phyloP scores from a whole-genome alignment of 2,329 filamentous ascomycete species.

The Aspergillus phoenicis region DNA sequence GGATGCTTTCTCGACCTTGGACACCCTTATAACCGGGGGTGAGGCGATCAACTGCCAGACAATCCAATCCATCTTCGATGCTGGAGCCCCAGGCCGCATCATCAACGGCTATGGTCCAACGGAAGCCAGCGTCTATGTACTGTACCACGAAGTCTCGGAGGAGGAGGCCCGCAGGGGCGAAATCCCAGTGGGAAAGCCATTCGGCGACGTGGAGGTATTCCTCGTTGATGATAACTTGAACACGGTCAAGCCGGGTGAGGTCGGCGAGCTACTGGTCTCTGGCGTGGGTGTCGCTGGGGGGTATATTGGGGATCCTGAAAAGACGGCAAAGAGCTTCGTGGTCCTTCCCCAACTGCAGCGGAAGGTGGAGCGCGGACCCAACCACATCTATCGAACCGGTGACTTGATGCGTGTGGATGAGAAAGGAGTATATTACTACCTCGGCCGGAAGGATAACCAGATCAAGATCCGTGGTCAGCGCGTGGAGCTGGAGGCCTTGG shows the following conservation, averaged over 20 bases:
- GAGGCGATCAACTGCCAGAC: constrained; percentile 16
- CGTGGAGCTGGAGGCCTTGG: constrained; percentile 54
- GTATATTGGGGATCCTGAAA: constrained; percentile 61
- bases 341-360: constrained; percentile 64
- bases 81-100: constrained; percentile 8
- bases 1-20: constrained; percentile 6
- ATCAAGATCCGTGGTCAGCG: constrained; percentile 57
- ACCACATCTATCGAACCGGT: constrained; percentile 22
- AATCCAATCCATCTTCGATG: constrained; percentile 9
- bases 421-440: constrained; percentile 33
- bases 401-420: constrained; percentile 19
- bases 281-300: constrained; percentile 70
- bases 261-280: constrained; percentile 27
- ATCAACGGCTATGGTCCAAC: constrained; percentile 19
- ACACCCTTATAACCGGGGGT: constrained; percentile 12
- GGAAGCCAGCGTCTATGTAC: constrained; percentile 7
- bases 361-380: not conserved
- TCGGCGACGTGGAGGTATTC: constrained; percentile 15
- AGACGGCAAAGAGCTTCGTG: constrained; percentile 71
- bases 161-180: constrained; percentile 16
- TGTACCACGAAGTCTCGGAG: constrained; percentile 17
- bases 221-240: constrained; percentile 18
- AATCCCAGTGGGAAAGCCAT: constrained; percentile 45
- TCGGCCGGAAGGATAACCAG: constrained; percentile 52
- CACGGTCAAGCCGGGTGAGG: constrained; percentile 15